Evolutionary conservation across 495 filamentous ascomycete genomes (phyloP).

Genomic region (Penicillium fimorum): DNA sequence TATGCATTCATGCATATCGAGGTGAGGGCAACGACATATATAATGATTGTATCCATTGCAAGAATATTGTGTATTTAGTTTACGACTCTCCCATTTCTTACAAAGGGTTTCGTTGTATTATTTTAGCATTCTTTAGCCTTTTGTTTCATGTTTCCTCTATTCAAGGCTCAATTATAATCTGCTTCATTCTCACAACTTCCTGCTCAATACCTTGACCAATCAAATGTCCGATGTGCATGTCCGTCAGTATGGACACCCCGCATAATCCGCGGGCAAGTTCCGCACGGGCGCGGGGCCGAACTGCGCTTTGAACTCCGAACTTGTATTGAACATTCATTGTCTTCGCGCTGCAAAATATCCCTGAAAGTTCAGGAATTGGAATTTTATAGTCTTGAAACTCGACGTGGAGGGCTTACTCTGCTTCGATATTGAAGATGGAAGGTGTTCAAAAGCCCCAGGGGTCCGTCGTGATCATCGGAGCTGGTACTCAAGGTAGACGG

Average conservation of each 20-base stretch:
- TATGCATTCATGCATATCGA: neutral
- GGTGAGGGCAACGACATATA: neutral
- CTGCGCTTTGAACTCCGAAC: neutral
- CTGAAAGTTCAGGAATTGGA: neutral
- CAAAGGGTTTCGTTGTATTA: too few species aligned
- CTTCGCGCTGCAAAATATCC: neutral
- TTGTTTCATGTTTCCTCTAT: too few species aligned
- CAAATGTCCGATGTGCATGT: neutral
- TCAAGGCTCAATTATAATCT: too few species aligned
- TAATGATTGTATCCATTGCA: neutral
- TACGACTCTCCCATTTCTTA: too few species aligned
- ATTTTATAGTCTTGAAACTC: neutral
- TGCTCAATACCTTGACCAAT: too few species aligned
- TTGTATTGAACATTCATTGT: neutral
- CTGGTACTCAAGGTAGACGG: conserved; percentile 39
- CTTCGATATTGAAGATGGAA: conserved; percentile 2
- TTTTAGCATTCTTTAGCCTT: too few species aligned
- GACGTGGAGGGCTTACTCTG: neutral
- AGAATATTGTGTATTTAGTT: too few species aligned
- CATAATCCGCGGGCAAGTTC: neutral
- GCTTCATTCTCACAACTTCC: too few species aligned
- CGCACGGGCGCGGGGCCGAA: neutral
- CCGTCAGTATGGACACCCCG: neutral
- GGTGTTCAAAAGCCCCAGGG: conserved; percentile 5
- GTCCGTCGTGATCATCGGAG: conserved; percentile 31